Base-by-base conservation (phyloP, 176 grass and related monocot species). In the Zoysia japonica region DNA sequence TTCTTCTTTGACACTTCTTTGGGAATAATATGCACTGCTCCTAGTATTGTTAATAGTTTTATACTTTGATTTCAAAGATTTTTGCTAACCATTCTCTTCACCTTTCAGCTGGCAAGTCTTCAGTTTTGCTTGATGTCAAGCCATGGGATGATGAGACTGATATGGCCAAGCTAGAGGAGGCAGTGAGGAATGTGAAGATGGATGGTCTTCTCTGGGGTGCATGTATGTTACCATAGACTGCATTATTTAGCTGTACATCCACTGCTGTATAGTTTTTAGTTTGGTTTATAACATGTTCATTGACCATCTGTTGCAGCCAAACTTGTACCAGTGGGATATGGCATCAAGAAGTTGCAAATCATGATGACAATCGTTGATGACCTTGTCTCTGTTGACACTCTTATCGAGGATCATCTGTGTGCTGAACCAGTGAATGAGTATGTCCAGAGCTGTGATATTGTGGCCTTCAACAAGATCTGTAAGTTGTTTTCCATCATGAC, bases 361-460 rank as follows among this genome's bases (percentile, higher is more conserved):
- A 99, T 99, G 92, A 91, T 99, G 96, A 95, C 90, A 43, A 99
- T 99, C 35, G 68, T 99, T 7, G 96, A 99, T 68, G 96, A 99
- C 7, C 89, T 95, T 11, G 96, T 99, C 11, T 99, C 96, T 45
- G 92, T 99, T 3, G 96, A 99, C 72, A 48, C 36, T 44, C 84
- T 99, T 0, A 84, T 99, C 0, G 92, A 95, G 79, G 96, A 99
- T 1, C 3, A 70, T 67, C 79, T 99, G 17, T 86, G 52, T 2
- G 76, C 5, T 7, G 88, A 81, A 12, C 92, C 96, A 61, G 82
- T 77, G 2, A 99, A 88, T 2, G 96, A 95, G 72, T 91, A 88
- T 40, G 92, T 99, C 51, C 96, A 99, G 92, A 99, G 92, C 84
- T 99, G 96, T 9, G 96, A 99, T 82, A 99, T 99, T 15, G 90